Base-by-base conservation (phyloP, 305 asterid species). In the Fraxinus paxiana region DNA sequence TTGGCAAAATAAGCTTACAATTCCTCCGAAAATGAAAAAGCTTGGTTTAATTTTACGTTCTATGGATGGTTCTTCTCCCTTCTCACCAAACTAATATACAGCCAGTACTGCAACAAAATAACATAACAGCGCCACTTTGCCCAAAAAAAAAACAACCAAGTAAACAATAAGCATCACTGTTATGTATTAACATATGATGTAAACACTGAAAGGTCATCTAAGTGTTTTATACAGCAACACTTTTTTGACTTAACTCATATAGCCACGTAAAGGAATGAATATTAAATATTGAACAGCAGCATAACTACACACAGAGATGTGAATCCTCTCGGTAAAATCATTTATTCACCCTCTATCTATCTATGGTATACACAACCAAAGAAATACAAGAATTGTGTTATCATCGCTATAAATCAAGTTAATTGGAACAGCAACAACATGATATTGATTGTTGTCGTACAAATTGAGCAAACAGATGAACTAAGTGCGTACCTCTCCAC, bases 401-500 rank as follows among this genome's bases (percentile, higher is more conserved):
- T 34, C 69, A 75, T 63, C 15, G 6, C 41, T 35, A 79, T 59
- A 24, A 59, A 38, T 65, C 72, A 79, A 26, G 43, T 71, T 7
- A 61, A 69, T 31, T 46, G 80, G 65, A 28, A 35, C 24, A 35
- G 72, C 81, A 80, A 56, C 76, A 37, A 51, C 38, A 48, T 13
- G 8, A n/a, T 41, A 30, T 20, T 18, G 7, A 75, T 37, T 31
- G 74, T 63, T 65, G n/a, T 74, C 51, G 35, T 65, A 10, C 46
- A 81, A 75, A 69, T 41, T 61, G 18, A 6, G 61, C 26, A 61
- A 67, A 73, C 78, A 78, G 26, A 26, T 46, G 79, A 77, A 78
- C 17, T 6, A 81, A 73, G 28, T 59, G 76, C 81, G 72, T 82
- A 93, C 98, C 95, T 87, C 92, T 77, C 61, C 89, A 74, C 24